Base-by-base conservation (phyloP, 2,329 filamentous ascomycete species). In the Verticillium zaregamsianum region DNA sequence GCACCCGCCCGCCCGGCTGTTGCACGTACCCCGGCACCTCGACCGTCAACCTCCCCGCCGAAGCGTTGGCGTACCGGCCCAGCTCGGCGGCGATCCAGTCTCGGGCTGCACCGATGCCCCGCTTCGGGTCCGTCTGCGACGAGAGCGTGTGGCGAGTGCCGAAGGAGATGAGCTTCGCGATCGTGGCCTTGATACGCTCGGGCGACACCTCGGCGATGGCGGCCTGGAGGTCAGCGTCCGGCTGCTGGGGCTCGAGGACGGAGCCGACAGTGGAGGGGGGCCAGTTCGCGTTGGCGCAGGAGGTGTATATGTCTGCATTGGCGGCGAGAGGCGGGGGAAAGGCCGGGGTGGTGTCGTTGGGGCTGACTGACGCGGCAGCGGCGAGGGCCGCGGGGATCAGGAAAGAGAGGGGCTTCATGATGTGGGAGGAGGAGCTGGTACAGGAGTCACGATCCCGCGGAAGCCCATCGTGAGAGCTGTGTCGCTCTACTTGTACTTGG, bases 81-180 rank as follows among this genome's bases (percentile, higher is more conserved):
- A 84, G 82, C 68, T 86, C 78, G 28, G 72, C 71, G 35, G 77
- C 76, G 57, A 86, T 80, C 83, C 83, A 86, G 67, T 86, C 81
- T 63, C 83, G 71, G 12, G 84, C 83, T 6, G 83, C 83, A 1
- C 83, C 82, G 59, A 86, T 85, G 1, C 84, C 84, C 5, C 79
- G 74, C 2, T 75, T 79, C 3, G 76, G 76, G 37, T 77, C 78
- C 62, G 80, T 84, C 65, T 85, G 82, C 1, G 72, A 76, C 5
- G 82, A 84, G 1, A 86, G 72, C 1, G 84, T 86, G 67, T 86
- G 83, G 8, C 84, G 76, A 5, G 84, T 86, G 32, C 82, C 83
- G 64, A 85, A 87, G 17, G 77, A 80, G 4, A 81, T 83, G 1
- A 86, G 77, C 65, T 80, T 85, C 59, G 74, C 72, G 64, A 86